These are phyloP conservation scores for Solanum etuberosum DNA, from an alignment of 257 asterid genomes.

Conservation along the genomic window DNA sequence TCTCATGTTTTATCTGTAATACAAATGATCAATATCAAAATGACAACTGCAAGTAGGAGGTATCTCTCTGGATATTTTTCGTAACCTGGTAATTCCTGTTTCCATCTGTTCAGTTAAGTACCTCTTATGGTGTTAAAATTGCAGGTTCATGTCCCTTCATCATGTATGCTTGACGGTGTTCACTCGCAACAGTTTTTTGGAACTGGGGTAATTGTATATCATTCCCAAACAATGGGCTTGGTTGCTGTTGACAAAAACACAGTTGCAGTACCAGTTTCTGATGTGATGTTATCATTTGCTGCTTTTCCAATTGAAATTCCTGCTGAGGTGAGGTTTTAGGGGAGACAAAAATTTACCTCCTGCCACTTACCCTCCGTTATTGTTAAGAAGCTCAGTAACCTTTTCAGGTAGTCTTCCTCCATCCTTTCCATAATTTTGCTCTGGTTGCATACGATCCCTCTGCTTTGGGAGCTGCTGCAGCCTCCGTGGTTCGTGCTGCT, in stretches of 20 bases:
- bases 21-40: neutral
- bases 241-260: conserved; percentile 97
- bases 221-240: conserved; percentile 85
- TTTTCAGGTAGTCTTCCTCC: conserved; percentile 91
- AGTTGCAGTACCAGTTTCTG: conserved; percentile 89
- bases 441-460: conserved; percentile 95
- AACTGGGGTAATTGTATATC: conserved; percentile 84
- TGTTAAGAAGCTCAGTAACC: conserved; percentile 8
- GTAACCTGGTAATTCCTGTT: neutral
- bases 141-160: conserved; percentile 98
- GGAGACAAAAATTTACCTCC: neutral
- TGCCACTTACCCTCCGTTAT: neutral
- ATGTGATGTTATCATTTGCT: conserved; percentile 96
- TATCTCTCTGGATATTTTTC: neutral
- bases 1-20: neutral
- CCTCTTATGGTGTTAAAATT: conserved; percentile 4
- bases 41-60: neutral
- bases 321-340: conserved; percentile 60
- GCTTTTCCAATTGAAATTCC: conserved; percentile 98
- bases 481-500: conserved; percentile 89
- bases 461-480: conserved; percentile 67
- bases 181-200: conserved; percentile 95
- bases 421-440: conserved; percentile 96
- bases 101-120: neutral
- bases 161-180: conserved; percentile 98